phyloP scores from a whole-genome alignment of 768 basidiomycete genomes.

The Strobilomyces confusus region DNA sequence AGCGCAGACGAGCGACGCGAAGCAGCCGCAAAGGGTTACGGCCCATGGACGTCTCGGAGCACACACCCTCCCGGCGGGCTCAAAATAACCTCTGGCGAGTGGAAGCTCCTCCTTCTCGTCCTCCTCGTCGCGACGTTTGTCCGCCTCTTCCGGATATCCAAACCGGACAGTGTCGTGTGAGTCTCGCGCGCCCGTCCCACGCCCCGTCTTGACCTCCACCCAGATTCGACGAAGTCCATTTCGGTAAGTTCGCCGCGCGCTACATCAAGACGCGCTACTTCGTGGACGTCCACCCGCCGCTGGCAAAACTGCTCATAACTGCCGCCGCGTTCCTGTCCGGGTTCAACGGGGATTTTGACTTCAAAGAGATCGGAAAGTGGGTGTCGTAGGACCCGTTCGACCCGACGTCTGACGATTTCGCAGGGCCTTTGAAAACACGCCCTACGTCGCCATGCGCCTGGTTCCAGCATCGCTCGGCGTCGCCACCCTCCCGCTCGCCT shows the following conservation, averaged over 20 bases:
- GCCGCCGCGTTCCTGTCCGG: constrained; percentile 84
- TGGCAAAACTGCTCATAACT: constrained; percentile 94
- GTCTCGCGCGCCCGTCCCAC: constrained; percentile 26
- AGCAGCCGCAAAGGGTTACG: constrained; percentile 63
- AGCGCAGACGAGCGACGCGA: constrained; percentile 71
- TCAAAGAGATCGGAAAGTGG: constrained; percentile 96
- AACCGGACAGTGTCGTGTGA: constrained; percentile 90
- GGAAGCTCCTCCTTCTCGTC: constrained; percentile 66
- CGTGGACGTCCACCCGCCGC: constrained; percentile 94
- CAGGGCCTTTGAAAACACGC: constrained; percentile 81
- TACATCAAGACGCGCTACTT: constrained; percentile 93
- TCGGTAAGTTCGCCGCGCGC: constrained; percentile 92
- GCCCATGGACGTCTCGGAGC: constrained; percentile 40
- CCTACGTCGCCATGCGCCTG: constrained; percentile 96
- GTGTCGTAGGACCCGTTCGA: constrained; percentile 25
- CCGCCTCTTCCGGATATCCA: constrained; percentile 80
- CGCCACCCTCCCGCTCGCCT: constrained; percentile 83
- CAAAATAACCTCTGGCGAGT: constrained; percentile 66
- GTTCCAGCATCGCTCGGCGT: constrained; percentile 90
- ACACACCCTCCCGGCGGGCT: constrained; percentile 55
- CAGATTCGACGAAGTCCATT: constrained; percentile 98
- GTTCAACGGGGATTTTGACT: constrained; percentile 92
- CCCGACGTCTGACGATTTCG: constrained; percentile 2
- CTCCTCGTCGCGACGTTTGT: constrained; percentile 72
- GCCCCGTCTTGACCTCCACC: constrained; percentile 1